Conservation (phyloP, 768 basidiomycete genomes). For the Mrakia hoshinonis region DNA sequence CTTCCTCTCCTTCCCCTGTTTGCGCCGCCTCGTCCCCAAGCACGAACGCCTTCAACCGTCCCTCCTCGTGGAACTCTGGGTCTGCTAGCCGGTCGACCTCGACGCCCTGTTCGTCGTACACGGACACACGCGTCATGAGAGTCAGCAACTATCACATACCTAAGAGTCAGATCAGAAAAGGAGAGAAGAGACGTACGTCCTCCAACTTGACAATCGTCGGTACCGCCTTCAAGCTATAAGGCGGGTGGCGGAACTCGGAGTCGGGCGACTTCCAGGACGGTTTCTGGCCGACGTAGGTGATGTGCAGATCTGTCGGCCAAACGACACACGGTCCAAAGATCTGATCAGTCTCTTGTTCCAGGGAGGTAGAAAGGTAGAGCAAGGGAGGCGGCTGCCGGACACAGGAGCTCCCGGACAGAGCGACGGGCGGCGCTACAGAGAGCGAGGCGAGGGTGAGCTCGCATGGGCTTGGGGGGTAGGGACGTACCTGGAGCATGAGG, state of each 20-base stretch:
- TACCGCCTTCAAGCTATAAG: not conserved
- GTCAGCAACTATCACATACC: too few species aligned
- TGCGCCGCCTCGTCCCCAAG: not conserved
- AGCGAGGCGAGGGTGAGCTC: not conserved
- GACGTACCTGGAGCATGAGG: conserved; percentile 2
- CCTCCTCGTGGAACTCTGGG: not conserved
- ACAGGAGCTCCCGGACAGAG: too few species aligned
- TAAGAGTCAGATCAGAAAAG: not conserved
- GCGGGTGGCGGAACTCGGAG: not conserved
- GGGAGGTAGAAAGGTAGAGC: too few species aligned
- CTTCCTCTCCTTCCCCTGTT: not conserved
- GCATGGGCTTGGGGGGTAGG: not conserved
- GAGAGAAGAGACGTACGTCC: not conserved
- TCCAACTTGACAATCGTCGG: conserved; percentile 2
- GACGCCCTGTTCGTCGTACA: not conserved
- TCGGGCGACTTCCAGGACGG: not conserved
- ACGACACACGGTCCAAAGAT: not conserved
- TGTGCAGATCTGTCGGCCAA: not conserved
- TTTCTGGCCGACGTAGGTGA: conserved; percentile 4
- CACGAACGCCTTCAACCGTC: not conserved
- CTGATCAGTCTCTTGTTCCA: too few species aligned
- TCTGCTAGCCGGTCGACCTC: conserved; percentile 7
- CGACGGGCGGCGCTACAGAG: too few species aligned
- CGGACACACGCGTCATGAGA: too few species aligned
- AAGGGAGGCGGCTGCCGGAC: too few species aligned